phyloP scores from a whole-genome alignment of 2,329 filamentous ascomycete species.

The Corynespora cassiicola region DNA sequence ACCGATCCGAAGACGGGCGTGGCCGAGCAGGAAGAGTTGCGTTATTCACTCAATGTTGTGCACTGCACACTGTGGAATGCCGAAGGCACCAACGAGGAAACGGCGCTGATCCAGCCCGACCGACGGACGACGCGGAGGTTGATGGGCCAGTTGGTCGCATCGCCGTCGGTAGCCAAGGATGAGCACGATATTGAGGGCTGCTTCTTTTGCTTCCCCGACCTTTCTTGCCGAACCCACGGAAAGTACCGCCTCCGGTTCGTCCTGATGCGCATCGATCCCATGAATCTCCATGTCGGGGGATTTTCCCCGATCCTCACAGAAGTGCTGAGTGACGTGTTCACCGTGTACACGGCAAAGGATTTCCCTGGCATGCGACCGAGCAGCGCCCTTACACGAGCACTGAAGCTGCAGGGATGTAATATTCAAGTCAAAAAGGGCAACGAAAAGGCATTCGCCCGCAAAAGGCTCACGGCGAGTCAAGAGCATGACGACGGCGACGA shows the following conservation, averaged over 20 bases:
- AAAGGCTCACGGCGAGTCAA: constrained; percentile 44
- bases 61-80: constrained; percentile 80
- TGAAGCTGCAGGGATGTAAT: constrained; percentile 81
- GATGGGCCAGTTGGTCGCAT: constrained; percentile 81
- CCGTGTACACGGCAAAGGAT: constrained; percentile 83
- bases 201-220: constrained; percentile 86
- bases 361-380: constrained; percentile 85
- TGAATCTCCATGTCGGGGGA: constrained; percentile 60
- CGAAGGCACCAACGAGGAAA: constrained; percentile 70
- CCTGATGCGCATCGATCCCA: constrained; percentile 73
- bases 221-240: constrained; percentile 80
- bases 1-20: constrained; percentile 61
- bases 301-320: constrained; percentile 58
- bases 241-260: constrained; percentile 77
- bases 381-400: constrained; percentile 72
- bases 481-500: constrained; percentile 48
- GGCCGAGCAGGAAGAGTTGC: constrained; percentile 63
- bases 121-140: constrained; percentile 75
- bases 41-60: constrained; percentile 72
- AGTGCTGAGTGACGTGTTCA: constrained; percentile 73
- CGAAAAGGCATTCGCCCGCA: constrained; percentile 62
- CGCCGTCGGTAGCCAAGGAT: constrained; percentile 77
- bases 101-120: constrained; percentile 71
- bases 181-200: constrained; percentile 76
- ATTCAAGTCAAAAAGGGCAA: constrained; percentile 89